Evolutionary conservation across 352 stramenopile species (phyloP).

Genomic region (Globisporangium paroecandrum): DNA sequence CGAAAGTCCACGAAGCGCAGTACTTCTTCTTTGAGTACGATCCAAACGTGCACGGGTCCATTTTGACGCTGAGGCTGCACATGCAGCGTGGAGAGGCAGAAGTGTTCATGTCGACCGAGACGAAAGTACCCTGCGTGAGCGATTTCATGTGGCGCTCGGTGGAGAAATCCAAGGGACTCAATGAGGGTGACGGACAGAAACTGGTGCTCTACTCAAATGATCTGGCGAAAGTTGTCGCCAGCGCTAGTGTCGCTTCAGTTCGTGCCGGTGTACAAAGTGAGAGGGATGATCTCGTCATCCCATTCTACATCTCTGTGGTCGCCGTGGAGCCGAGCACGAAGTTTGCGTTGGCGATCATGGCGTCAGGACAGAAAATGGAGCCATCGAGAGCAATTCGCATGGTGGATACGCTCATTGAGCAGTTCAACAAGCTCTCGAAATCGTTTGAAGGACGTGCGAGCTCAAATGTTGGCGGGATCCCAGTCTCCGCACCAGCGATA

Average conservation of each 20-base stretch:
- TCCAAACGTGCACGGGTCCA: constrained; percentile 31
- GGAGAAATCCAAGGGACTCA: constrained; percentile 15
- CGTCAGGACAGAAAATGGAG: constrained; percentile 57
- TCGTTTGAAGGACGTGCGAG: constrained; percentile 22
- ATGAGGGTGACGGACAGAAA: constrained; percentile 31
- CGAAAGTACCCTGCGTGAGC: constrained; percentile 50
- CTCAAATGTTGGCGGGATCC: neutral
- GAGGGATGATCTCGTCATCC: constrained; percentile 12
- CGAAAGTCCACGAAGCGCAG: constrained; percentile 18
- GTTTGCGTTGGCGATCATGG: constrained; percentile 57
- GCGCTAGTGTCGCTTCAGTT: neutral
- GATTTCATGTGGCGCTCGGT: constrained; percentile 71
- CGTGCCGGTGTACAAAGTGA: neutral
- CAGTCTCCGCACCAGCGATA: neutral
- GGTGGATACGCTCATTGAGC: constrained; percentile 63
- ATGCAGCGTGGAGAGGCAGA: constrained; percentile 43
- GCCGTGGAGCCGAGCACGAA: constrained; percentile 31
- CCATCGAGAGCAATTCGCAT: constrained; percentile 53
- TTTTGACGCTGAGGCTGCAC: constrained; percentile 62
- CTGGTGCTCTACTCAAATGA: constrained; percentile 63
- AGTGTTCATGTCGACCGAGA: constrained; percentile 69
- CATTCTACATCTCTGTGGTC: constrained; percentile 63
- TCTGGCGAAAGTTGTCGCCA: constrained; percentile 23
- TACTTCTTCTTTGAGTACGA: constrained; percentile 66
- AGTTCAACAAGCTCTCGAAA: constrained; percentile 58